A percentile compares a stretch with the other conserved stretches of the same genome.
phyloP scores from a whole-genome alignment of 768 basidiomycete genomes.

The Dacryopinax spathularia region DNA sequence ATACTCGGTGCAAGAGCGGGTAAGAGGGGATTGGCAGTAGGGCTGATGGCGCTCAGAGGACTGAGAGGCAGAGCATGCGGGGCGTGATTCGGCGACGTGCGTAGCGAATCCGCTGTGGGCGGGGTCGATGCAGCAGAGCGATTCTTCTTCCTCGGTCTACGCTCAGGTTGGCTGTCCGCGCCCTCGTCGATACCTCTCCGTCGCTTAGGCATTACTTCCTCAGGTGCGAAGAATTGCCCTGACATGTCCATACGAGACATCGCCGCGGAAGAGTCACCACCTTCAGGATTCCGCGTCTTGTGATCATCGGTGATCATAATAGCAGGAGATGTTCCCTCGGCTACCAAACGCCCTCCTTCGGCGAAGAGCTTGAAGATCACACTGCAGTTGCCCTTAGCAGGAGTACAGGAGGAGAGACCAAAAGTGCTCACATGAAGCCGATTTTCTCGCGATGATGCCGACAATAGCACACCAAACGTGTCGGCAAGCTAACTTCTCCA shows the following conservation, averaged over 20 bases:
- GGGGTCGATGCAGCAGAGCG: conserved; percentile 2
- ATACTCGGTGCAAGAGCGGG: neutral
- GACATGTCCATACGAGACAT: neutral
- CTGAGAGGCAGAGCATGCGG: neutral
- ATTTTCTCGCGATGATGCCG: conserved; percentile 95
- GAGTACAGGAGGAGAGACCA: neutral
- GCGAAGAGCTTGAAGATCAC: conserved; percentile 80
- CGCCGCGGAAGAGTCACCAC: neutral
- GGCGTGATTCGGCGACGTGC: neutral
- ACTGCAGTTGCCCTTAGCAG: conserved; percentile 23
- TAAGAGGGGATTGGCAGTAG: neutral
- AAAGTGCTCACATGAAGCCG: conserved; percentile 44
- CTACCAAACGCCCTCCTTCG: conserved; percentile 61
- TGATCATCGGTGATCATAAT: conserved; percentile 99
- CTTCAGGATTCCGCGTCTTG: conserved; percentile 43
- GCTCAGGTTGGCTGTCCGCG: neutral
- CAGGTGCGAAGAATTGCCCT: neutral
- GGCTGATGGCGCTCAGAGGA: neutral
- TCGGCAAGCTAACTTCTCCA: conserved; percentile 78
- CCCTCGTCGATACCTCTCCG: neutral
- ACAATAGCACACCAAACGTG: conserved; percentile 95
- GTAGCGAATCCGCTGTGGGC: neutral
- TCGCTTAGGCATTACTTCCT: neutral
- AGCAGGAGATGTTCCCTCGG: conserved; percentile 65
- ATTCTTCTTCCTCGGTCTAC: neutral